A percentile compares a stretch with the other conserved stretches of the same genome.
phyloP scores from a whole-genome alignment of 2,329 filamentous ascomycete genomes.

The Lachnellula cervina region DNA sequence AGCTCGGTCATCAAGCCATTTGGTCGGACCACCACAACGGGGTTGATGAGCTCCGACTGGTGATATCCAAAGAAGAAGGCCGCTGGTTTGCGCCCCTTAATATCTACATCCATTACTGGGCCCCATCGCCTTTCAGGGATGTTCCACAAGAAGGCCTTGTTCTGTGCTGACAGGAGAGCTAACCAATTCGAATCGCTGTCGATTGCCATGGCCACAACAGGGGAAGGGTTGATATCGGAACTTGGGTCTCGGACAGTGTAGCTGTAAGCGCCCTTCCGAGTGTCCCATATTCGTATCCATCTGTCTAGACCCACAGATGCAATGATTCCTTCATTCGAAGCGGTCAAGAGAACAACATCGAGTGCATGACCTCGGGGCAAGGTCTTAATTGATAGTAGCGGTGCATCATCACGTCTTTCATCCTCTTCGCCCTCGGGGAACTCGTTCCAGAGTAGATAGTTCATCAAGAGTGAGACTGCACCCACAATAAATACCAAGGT shows the following conservation, averaged over 20 bases:
- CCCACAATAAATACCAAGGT: conserved; percentile 59
- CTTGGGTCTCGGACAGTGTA: conserved; percentile 34
- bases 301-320: conserved; percentile 68
- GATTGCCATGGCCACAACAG: conserved; percentile 58
- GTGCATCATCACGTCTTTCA: conserved; percentile 39
- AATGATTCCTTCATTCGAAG: conserved; percentile 59
- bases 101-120: conserved; percentile 48
- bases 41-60: conserved; percentile 35
- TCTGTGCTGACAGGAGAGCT: conserved; percentile 57
- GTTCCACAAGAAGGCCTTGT: conserved; percentile 59
- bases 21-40: conserved; percentile 57
- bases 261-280: conserved; percentile 38
- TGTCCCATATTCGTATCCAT: conserved; percentile 61
- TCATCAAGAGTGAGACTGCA: conserved; percentile 65
- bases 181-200: conserved; percentile 61
- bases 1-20: conserved; percentile 61
- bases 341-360: conserved; percentile 61
- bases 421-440: conserved; percentile 43
- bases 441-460: conserved; percentile 64
- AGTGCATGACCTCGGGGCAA: conserved; percentile 60
- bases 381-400: conserved; percentile 55
- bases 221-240: conserved; percentile 45
- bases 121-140: conserved; percentile 53
- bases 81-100: conserved; percentile 53
- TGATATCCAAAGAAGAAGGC: conserved; percentile 58